Base-by-base conservation (phyloP, 345 rosid genomes). In the Cochlearia excelsa region DNA sequence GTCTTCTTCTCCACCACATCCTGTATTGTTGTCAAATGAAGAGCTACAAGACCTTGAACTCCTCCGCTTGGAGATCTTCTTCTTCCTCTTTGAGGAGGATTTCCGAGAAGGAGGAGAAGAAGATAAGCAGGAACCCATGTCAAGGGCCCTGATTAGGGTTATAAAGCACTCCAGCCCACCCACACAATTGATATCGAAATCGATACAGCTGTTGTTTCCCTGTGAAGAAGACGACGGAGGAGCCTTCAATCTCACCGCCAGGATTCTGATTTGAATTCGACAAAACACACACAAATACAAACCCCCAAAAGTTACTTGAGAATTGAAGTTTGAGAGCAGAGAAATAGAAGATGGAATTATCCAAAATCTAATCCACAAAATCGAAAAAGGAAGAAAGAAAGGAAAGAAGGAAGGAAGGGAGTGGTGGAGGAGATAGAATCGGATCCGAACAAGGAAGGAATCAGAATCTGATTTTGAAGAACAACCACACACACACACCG, bases 111-210 rank as follows among this genome's bases (percentile, higher is more conserved):
- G 23, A 16, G 23, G 23, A 16, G 23, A 16, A 16, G 83, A 76
- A 63, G 98, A 83, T 66, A 89, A 89, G 91, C 95, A 93, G 94
- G 95, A 93, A 82, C 95, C 99, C 99, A 87, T 83, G 72, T 84
- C 85, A 41, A 93, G 99, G 94, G 95, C 99, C 86, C 99, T 89
- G 87, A 93, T 64, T 50, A 93, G 71, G 63, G 64, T 74, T 71
- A 87, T 65, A 66, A 92, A 40, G 81, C 98, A 92, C 77, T 92
- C 97, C 83, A 92, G 85, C 77, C 86, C 98, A 83, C 81, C 90
- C 70, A 71, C 43, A 64, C 82, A 83, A 44, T 75, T 66, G 9
- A 57, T 86, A 84, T 83, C 58, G 71, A 26, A 47, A 60, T 54
- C 58, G 51, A 64, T 57, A 51, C 30, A 16, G 23, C 23, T 16